phyloP scores from a whole-genome alignment of 805 yeast genomes.

The Candida ulmi region DNA sequence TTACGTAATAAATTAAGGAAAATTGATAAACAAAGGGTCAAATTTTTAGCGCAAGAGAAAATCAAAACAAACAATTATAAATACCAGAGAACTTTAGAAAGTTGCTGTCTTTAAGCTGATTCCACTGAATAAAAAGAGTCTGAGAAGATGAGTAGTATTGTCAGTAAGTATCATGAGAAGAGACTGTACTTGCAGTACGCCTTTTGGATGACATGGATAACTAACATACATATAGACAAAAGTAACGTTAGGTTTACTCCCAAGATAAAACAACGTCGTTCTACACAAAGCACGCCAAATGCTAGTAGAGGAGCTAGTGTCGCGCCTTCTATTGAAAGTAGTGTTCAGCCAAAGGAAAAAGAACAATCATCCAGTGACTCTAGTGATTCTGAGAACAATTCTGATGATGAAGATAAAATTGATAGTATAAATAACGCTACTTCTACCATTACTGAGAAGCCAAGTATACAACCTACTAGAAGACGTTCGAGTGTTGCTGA shows the following conservation, averaged over 20 bases:
- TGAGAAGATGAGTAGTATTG: conserved; percentile 38
- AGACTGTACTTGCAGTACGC: too few relatives aligned
- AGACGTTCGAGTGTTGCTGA: conserved; percentile 15
- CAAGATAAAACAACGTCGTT: conserved; percentile 40
- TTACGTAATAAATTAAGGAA: too few relatives aligned
- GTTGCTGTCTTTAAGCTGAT: neutral
- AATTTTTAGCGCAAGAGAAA: neutral
- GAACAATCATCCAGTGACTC: too few relatives aligned
- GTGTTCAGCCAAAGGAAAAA: conserved; percentile 3
- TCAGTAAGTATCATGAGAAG: conserved; percentile 32
- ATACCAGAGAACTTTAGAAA: neutral
- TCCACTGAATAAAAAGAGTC: neutral
- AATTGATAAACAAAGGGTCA: neutral
- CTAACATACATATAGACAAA: conserved; percentile 27
- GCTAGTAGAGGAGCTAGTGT: conserved; percentile 21
- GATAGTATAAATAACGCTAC: conserved; percentile 3
- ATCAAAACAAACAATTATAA: neutral
- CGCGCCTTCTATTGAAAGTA: conserved; percentile 8
- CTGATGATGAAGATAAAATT: conserved; percentile 2
- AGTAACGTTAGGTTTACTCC: conserved; percentile 65
- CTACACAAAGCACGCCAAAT: conserved; percentile 23
- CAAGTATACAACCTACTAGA: conserved; percentile 10
- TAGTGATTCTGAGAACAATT: too few relatives aligned
- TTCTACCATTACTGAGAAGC: conserved; percentile 12
- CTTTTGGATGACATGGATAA: too few relatives aligned